Evolutionary conservation across 495 filamentous ascomycete species (phyloP).

Genomic region (Talaromyces borbonicus): DNA sequence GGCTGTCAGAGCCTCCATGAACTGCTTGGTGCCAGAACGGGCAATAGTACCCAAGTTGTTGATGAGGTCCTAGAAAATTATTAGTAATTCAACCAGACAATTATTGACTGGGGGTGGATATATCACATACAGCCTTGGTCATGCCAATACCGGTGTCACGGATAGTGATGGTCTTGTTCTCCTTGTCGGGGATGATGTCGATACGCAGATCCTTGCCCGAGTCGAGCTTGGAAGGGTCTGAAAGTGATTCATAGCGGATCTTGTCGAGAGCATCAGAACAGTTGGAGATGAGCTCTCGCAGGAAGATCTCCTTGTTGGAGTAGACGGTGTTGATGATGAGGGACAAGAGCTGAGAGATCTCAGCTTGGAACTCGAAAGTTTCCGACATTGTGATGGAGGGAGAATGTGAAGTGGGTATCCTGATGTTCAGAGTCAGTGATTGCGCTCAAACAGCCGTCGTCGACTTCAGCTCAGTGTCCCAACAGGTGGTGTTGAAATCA

Average conservation of each 20-base stretch:
- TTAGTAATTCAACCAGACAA: constrained; percentile 13
- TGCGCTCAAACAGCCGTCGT: no score
- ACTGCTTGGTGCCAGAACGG: constrained; percentile 98
- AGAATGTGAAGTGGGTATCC: background rate
- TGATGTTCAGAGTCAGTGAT: background rate
- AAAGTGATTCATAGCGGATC: constrained; percentile 96
- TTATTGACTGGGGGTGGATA: no score
- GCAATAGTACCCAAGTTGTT: constrained; percentile 99
- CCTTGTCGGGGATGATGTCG: constrained; percentile 96
- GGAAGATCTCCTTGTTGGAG: constrained; percentile 99
- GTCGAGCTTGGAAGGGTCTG: constrained; percentile 94
- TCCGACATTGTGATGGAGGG: constrained; percentile 32
- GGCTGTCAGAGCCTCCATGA: constrained; percentile 98
- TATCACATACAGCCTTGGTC: constrained; percentile 89
- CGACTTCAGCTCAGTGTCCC: no score
- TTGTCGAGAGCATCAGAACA: constrained; percentile 98
- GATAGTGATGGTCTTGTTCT: constrained; percentile 93
- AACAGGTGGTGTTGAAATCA: no score
- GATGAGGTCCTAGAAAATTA: constrained; percentile 66
- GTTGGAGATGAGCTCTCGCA: constrained; percentile 96
- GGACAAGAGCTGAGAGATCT: constrained; percentile 98
- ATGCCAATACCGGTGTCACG: constrained; percentile 98
- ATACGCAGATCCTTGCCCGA: constrained; percentile 92
- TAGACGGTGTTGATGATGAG: constrained; percentile 99
- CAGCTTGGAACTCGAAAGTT: constrained; percentile 99